Evolutionary conservation across 352 stramenopile species (phyloP).

Genomic region (Phytophthora boehmeriae): DNA sequence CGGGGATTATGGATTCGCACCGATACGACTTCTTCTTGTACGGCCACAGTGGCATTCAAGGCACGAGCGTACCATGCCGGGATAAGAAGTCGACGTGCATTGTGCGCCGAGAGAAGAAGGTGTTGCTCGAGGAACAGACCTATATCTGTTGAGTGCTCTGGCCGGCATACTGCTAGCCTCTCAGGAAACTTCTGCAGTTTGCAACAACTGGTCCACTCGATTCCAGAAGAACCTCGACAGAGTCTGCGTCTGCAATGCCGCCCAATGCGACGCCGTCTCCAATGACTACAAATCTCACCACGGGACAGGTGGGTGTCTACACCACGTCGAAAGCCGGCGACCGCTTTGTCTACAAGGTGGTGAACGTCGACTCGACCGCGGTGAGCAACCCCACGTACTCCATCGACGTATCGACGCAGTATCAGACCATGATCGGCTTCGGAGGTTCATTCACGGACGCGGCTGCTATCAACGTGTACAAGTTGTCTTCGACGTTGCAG

Average conservation of each 20-base stretch:
- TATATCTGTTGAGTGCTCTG: too few species aligned
- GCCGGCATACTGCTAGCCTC: too few species aligned
- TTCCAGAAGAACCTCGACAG: too few species aligned
- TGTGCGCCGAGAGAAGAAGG: too few species aligned
- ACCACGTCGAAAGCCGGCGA: constrained; percentile 43
- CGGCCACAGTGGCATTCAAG: too few species aligned
- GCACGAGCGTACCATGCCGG: too few species aligned
- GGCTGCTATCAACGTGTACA: constrained; percentile 60
- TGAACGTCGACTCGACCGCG: constrained; percentile 11
- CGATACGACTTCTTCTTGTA: too few species aligned
- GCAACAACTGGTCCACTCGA: too few species aligned
- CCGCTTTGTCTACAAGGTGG: constrained; percentile 37
- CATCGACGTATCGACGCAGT: constrained; percentile 29
- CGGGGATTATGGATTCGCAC: too few species aligned
- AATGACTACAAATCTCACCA: constrained; percentile 24
- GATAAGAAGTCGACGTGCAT: too few species aligned
- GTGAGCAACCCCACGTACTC: constrained; percentile 18
- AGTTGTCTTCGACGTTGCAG: constrained; percentile 46
- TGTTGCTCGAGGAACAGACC: too few species aligned
- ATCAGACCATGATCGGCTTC: constrained; percentile 71
- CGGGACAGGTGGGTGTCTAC: constrained; percentile 41
- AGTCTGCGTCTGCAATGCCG: constrained; percentile 49
- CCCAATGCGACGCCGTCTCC: constrained; percentile 29
- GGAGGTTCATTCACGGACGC: constrained; percentile 80
- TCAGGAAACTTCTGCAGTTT: too few species aligned